phyloP scores from a whole-genome alignment of 768 basidiomycete species.

The Trametes punicea region DNA sequence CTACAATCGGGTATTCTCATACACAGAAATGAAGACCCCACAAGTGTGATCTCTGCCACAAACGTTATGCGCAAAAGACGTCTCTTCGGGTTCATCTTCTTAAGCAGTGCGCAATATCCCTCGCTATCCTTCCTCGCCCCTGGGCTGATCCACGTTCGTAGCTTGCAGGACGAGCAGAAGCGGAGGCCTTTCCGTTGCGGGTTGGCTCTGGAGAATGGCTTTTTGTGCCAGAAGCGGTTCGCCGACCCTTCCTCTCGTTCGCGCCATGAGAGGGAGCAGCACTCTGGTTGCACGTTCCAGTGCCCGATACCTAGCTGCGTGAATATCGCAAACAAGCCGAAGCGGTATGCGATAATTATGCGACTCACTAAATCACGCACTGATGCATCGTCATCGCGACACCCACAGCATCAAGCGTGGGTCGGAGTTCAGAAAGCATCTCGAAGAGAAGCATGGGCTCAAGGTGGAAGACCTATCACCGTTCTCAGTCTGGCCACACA shows the following conservation, averaged over 20 bases:
- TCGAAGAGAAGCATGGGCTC: neutral
- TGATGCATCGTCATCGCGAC: neutral
- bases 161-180: no score
- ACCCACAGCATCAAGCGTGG: constrained; percentile 59
- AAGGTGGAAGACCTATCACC: neutral
- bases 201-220: neutral
- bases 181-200: constrained; percentile 49
- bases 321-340: constrained; percentile 30
- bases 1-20: no score
- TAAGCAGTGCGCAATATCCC: constrained; percentile 53
- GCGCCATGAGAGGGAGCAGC: constrained; percentile 17
- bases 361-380: neutral
- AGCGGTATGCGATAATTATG: neutral
- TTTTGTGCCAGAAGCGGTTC: neutral
- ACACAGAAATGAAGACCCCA: no score
- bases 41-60: no score
- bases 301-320: constrained; percentile 47
- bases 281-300: neutral
- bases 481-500: neutral
- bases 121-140: no score
- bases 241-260: constrained; percentile 12
- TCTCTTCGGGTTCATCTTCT: constrained; percentile 64
- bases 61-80: constrained; percentile 55
- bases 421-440: constrained; percentile 27
- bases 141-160: no score